Percentiles rank a stretch among this genome's conserved stretches.
These are phyloP conservation scores for Auxenochlorella pyrenoidosa DNA, from an alignment of 139 green algal genomes.

Conservation along the genomic window DNA sequence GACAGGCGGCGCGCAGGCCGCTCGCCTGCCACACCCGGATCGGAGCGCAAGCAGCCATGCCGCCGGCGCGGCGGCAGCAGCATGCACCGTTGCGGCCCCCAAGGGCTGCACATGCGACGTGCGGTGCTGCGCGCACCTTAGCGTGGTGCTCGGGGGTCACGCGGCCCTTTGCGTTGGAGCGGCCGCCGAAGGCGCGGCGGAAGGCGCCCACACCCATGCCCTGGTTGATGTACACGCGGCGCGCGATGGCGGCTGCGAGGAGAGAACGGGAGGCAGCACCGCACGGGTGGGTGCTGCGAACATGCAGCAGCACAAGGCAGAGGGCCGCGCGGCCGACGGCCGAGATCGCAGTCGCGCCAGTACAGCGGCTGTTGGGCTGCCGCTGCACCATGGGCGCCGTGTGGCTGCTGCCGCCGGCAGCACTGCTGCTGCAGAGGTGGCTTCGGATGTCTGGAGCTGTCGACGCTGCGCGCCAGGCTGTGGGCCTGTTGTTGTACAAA, in stretches of 20 bases:
- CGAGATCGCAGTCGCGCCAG: too few species aligned
- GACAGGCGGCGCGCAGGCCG: too few species aligned
- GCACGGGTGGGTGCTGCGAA: not conserved
- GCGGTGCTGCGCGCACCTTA: not conserved
- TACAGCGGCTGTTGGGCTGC: too few species aligned
- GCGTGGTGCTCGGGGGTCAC: conserved; percentile 65
- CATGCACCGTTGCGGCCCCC: too few species aligned
- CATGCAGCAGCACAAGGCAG: not conserved
- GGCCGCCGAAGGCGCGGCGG: conserved; percentile 89
- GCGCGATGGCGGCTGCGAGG: conserved; percentile 87
- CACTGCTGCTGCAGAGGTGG: not conserved
- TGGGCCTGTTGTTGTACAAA: too few species aligned
- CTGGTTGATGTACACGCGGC: conserved; percentile 94
- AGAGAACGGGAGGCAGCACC: not conserved
- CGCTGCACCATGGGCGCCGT: not conserved
- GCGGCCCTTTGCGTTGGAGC: conserved; percentile 69
- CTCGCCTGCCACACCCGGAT: too few species aligned
- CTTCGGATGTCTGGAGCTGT: too few species aligned
- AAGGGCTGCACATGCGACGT: too few species aligned
- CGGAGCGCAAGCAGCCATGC: too few species aligned
- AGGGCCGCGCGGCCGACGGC: too few species aligned
- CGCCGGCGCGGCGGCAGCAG: too few species aligned
- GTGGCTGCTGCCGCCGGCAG: too few species aligned
- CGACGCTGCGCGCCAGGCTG: not conserved
- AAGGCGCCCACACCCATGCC: conserved; percentile 94